phyloP scores from a whole-genome alignment of 441 rosid species.

The Eruca vesicaria region DNA sequence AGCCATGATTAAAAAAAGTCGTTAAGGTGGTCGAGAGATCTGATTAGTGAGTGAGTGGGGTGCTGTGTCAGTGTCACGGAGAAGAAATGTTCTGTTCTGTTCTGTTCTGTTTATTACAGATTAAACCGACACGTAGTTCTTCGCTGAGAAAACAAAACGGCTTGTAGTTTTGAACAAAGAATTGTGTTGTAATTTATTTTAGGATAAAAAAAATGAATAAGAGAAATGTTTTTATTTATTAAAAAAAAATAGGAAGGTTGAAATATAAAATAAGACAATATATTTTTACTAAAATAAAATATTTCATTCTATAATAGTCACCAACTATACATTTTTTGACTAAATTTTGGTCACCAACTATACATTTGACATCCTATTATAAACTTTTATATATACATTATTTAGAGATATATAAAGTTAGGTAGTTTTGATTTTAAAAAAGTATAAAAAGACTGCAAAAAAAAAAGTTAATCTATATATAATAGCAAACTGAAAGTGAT shows the following conservation, averaged over 20 bases:
- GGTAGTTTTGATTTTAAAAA: no score
- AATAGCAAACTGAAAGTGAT: no score
- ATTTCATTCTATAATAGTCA: background rate
- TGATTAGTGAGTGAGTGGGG: background rate
- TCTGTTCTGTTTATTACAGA: background rate
- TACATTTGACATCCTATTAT: background rate
- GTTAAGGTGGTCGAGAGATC: background rate
- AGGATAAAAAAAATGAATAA: no score
- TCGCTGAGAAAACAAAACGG: background rate
- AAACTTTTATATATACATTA: background rate
- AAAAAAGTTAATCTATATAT: no score
- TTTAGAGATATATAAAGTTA: no score
- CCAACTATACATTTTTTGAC: background rate
- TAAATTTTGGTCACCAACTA: no score
- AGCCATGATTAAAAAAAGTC: background rate
- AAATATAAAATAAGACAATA: background rate
- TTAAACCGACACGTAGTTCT: conserved; percentile 25
- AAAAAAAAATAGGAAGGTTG: background rate
- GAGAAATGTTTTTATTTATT: no score
- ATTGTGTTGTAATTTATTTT: no score
- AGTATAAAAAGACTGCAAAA: background rate
- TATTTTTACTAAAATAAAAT: background rate
- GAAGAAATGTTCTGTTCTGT: background rate
- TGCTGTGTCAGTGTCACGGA: background rate
- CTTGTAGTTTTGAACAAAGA: background rate